Percentiles rank a stretch among this genome's conserved stretches.
These are phyloP conservation scores for Candida odintsovae DNA, from an alignment of 805 yeast genomes.

Conservation along the genomic window DNA sequence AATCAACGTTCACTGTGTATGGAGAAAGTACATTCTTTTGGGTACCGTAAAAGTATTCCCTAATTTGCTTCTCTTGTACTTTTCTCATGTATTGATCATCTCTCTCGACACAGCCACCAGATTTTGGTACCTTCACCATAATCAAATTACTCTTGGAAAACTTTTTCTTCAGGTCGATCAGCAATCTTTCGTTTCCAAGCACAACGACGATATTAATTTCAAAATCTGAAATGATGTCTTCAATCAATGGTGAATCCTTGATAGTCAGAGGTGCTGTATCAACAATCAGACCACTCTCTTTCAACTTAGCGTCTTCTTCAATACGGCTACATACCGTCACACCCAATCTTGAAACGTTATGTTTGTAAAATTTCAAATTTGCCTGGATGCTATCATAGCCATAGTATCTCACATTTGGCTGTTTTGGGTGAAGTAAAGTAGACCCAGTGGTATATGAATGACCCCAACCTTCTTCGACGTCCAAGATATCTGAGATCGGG, in stretches of 20 bases:
- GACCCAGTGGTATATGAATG: slow-evolving; percentile 74
- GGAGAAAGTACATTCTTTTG: slow-evolving; percentile 68
- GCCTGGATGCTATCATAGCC: slow-evolving; percentile 61
- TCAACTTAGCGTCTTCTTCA: slow-evolving; percentile 40
- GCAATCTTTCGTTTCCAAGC: slow-evolving; percentile 69
- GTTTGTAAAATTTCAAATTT: slow-evolving; percentile 34
- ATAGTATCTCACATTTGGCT: slow-evolving; percentile 77
- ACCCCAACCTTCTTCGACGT: slow-evolving; percentile 75
- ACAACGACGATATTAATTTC: slow-evolving; percentile 56
- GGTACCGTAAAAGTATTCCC: slow-evolving; percentile 87
- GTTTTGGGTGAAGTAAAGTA: slow-evolving; percentile 74
- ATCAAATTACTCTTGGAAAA: slow-evolving; percentile 27
- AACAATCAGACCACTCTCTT: slow-evolving; percentile 54
- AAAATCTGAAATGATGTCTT: slow-evolving; percentile 53
- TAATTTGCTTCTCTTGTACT: slow-evolving; percentile 68
- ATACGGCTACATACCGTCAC: slow-evolving; percentile 36
- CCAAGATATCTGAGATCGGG: slow-evolving; percentile 73
- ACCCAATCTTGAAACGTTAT: slow-evolving; percentile 26
- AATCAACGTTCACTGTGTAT: slow-evolving; percentile 71
- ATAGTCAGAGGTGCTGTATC: slow-evolving; percentile 67
- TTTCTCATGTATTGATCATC: slow-evolving; percentile 67
- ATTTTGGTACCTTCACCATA: slow-evolving; percentile 54
- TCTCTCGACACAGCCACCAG: slow-evolving; percentile 72
- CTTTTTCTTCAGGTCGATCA: slow-evolving; percentile 55
- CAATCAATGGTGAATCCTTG: slow-evolving; percentile 46